Conservation (phyloP, 257 asterid genomes). For the Ajuga chamaepitys region DNA sequence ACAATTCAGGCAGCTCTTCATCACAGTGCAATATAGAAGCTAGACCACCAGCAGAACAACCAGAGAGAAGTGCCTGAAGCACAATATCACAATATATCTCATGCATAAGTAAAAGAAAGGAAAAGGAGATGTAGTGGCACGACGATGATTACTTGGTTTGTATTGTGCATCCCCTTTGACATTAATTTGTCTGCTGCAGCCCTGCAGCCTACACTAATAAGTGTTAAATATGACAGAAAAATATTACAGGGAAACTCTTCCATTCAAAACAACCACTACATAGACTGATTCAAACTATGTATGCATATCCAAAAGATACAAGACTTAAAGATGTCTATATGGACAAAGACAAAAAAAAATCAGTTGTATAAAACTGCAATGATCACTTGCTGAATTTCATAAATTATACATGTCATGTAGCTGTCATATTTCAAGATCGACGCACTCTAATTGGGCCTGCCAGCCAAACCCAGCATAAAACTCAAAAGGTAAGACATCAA, state of each 20-base stretch:
- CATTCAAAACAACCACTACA: background rate
- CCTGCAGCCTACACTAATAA: conserved; percentile 48
- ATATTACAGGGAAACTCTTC: background rate
- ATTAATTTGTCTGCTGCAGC: conserved; percentile 70
- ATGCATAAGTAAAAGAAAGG: background rate
- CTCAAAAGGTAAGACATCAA: background rate
- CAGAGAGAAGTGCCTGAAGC: conserved; percentile 87
- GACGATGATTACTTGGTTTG: conserved; percentile 47
- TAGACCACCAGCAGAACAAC: conserved; percentile 98
- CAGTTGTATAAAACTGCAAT: too few relatives aligned
- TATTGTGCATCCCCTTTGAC: conserved; percentile 81
- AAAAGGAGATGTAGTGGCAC: background rate
- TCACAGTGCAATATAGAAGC: conserved; percentile 96
- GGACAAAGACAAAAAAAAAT: too few relatives aligned
- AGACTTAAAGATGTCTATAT: background rate
- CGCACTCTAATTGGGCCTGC: too few relatives aligned
- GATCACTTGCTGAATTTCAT: background rate
- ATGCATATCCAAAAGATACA: too few relatives aligned
- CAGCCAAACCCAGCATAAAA: too few relatives aligned
- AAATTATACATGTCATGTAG: background rate
- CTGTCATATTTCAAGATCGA: background rate
- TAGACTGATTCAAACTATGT: background rate
- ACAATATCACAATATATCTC: background rate
- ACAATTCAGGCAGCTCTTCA: too few relatives aligned
- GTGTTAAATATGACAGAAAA: background rate